Conservation (phyloP, 176 grass and related monocot species). For the Triticum dicoccoides region DNA sequence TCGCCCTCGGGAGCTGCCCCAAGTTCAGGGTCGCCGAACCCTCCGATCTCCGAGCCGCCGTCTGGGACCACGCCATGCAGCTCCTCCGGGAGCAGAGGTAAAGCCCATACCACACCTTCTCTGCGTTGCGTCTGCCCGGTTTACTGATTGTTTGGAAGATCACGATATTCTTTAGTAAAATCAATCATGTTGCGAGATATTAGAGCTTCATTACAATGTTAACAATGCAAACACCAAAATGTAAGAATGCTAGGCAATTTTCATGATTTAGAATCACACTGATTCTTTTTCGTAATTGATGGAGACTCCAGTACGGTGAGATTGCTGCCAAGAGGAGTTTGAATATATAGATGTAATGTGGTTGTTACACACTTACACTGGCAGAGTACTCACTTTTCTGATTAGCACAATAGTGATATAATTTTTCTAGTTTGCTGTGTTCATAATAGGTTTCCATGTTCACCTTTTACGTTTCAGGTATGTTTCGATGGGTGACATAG, state of each 20-base stretch:
- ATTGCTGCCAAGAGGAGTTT: not conserved
- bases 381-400: not conserved
- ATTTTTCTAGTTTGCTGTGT: not conserved
- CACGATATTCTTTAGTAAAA: not conserved
- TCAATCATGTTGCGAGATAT: not conserved
- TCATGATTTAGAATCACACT: not conserved
- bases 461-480: conserved; percentile 57
- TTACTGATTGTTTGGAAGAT: not conserved
- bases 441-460: not conserved
- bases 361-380: not conserved
- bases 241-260: not conserved
- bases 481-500: conserved; percentile 74
- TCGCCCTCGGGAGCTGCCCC: conserved; percentile 87
- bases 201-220: not conserved
- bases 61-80: conserved; percentile 85
- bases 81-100: conserved; percentile 74
- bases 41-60: conserved; percentile 47
- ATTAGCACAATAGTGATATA: not conserved
- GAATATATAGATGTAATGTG: not conserved
- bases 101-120: not conserved
- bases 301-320: not conserved
- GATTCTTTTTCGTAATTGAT: not conserved
- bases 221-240: not conserved
- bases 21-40: conserved; percentile 87
- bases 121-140: not conserved